Conservation (phyloP, 495 filamentous ascomycete species). For the Neohortaea acidophila region DNA sequence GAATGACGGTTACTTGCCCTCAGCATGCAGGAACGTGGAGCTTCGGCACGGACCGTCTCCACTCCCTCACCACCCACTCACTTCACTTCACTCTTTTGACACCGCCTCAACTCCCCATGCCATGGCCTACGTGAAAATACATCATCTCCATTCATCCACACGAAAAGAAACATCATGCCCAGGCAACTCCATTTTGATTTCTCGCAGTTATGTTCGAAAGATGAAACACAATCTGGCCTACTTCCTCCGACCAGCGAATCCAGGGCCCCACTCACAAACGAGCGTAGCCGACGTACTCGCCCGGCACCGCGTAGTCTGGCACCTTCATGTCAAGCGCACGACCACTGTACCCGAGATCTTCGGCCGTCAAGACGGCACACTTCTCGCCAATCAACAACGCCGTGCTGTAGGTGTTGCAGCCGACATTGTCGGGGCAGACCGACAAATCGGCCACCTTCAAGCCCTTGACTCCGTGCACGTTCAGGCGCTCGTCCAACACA, state of each 20-base stretch:
- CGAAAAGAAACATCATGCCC: too few relatives aligned
- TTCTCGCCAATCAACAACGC: constrained; percentile 79
- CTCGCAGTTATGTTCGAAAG: too few relatives aligned
- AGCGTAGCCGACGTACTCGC: constrained; percentile 29
- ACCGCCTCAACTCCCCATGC: too few relatives aligned
- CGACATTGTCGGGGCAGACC: constrained; percentile 72
- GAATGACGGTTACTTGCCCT: too few relatives aligned
- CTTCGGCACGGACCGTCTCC: too few relatives aligned
- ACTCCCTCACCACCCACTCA: too few relatives aligned
- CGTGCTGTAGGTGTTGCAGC: constrained; percentile 63
- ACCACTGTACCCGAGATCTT: constrained; percentile 63
- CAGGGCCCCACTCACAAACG: constrained; percentile 25
- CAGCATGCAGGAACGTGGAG: too few relatives aligned
- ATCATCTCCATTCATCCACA: too few relatives aligned
- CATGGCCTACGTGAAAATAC: too few relatives aligned
- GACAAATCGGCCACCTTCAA: constrained; percentile 70
- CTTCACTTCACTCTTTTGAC: background rate
- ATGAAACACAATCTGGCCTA: too few relatives aligned
- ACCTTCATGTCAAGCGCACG: constrained; percentile 64
- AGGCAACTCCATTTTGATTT: too few relatives aligned
- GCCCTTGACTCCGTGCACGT: constrained; percentile 64
- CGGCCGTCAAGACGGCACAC: constrained; percentile 38
- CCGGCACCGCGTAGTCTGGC: constrained; percentile 33
- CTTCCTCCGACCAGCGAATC: too few relatives aligned
- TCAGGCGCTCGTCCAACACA: constrained; percentile 64